Conservation (phyloP, 129 eudicot species). For the Lactuca saligna region DNA sequence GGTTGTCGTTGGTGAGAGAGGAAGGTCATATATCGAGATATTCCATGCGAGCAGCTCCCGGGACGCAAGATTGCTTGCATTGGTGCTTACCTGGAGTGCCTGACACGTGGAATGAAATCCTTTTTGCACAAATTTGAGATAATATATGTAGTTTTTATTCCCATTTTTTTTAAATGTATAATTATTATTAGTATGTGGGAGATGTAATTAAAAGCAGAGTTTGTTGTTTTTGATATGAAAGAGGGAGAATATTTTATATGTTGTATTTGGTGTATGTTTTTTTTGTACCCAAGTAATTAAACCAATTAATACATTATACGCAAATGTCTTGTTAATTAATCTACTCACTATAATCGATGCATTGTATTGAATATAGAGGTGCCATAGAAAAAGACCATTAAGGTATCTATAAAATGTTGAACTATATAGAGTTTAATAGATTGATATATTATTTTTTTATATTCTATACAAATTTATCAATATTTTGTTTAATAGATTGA, state of each 20-base stretch:
- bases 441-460: too few relatives aligned
- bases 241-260: neutral
- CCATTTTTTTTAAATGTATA: neutral
- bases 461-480: too few relatives aligned
- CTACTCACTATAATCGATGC: too few relatives aligned
- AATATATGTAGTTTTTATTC: neutral
- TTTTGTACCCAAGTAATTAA: neutral
- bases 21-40: slow-evolving; percentile 42
- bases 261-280: neutral
- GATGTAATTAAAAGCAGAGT: neutral
- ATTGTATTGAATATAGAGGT: too few relatives aligned
- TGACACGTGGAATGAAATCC: slow-evolving; percentile 39
- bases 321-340: neutral
- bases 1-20: slow-evolving; percentile 69
- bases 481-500: too few relatives aligned
- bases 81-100: slow-evolving; percentile 45
- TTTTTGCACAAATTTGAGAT: slow-evolving; percentile 37
- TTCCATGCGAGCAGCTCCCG: slow-evolving; percentile 24
- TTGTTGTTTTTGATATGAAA: neutral
- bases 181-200: neutral
- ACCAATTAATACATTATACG: neutral
- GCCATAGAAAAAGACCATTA: too few relatives aligned
- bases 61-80: slow-evolving; percentile 44
- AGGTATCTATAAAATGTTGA: too few relatives aligned
- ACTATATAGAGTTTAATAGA: too few relatives aligned